Conservation (phyloP, 805 yeast species). For the Starmerella vaccinii region DNA sequence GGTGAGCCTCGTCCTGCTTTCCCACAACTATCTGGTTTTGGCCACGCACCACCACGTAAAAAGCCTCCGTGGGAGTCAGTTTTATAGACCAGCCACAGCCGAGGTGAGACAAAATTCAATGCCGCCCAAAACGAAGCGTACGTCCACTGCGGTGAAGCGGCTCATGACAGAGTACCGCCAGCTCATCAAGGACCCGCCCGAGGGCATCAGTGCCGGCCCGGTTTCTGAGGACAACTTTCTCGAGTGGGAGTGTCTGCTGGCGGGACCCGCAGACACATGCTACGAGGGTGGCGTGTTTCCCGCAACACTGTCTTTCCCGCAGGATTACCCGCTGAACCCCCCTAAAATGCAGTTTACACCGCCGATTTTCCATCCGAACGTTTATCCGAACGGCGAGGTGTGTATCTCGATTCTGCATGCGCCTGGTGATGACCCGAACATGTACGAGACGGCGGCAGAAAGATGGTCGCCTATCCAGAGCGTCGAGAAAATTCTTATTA, state of each 20-base stretch:
- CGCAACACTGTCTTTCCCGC: slow-evolving; percentile 60
- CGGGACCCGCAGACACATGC: slow-evolving; percentile 76
- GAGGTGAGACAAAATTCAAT: neutral
- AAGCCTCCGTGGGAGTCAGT: neutral
- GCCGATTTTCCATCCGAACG: slow-evolving; percentile 81
- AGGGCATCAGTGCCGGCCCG: slow-evolving; percentile 93
- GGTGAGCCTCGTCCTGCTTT: neutral
- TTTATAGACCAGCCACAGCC: neutral
- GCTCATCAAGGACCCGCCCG: slow-evolving; percentile 76
- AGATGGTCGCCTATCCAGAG: slow-evolving; percentile 98
- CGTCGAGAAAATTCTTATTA: slow-evolving; percentile 86
- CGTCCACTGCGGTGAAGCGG: slow-evolving; percentile 69
- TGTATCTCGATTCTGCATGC: slow-evolving; percentile 92
- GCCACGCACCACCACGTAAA: slow-evolving; percentile 1
- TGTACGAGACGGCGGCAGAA: slow-evolving; percentile 90
- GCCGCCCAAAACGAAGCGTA: slow-evolving; percentile 17
- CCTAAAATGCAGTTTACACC: slow-evolving; percentile 69
- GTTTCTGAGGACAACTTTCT: slow-evolving; percentile 60
- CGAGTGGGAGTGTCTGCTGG: slow-evolving; percentile 73
- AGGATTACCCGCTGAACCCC: slow-evolving; percentile 74
- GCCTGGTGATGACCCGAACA: slow-evolving; percentile 95
- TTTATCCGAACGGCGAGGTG: slow-evolving; percentile 88
- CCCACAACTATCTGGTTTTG: neutral
- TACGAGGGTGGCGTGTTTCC: slow-evolving; percentile 84
- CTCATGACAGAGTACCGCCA: slow-evolving; percentile 84